Conservation (phyloP, 371 early-diverging fungal genomes). For the Mortierella sp. region DNA sequence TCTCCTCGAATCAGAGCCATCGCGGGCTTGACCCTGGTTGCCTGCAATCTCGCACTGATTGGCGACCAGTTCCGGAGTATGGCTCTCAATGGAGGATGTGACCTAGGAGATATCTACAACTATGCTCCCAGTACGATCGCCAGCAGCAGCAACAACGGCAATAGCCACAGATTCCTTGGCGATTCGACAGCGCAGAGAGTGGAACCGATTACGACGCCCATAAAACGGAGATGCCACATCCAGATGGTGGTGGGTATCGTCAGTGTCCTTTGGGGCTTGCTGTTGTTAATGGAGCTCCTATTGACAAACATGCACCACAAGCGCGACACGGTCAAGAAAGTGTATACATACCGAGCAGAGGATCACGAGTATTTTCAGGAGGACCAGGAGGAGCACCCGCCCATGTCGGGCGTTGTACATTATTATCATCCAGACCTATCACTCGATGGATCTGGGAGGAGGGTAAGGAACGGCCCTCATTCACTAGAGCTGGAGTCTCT, state of each 20-base stretch:
- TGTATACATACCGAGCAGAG: background rate
- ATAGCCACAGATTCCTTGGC: background rate
- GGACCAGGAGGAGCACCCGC: background rate
- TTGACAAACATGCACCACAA: constrained; percentile 6
- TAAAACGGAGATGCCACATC: constrained; percentile 16
- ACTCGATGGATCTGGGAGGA: background rate
- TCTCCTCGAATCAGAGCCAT: constrained; percentile 4
- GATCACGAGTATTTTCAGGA: background rate
- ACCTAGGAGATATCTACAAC: background rate
- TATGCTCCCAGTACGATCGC: too few species aligned
- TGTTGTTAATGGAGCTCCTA: constrained; percentile 6
- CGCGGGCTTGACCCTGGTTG: constrained; percentile 5
- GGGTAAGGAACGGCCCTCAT: background rate
- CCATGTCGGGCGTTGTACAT: background rate
- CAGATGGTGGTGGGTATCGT: constrained; percentile 10
- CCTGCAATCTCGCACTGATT: constrained; percentile 6
- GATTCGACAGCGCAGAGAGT: too few species aligned
- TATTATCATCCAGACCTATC: constrained; percentile 21
- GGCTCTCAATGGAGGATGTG: constrained; percentile 5
- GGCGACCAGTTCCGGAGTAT: constrained; percentile 2
- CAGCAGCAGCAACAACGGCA: background rate
- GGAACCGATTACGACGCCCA: background rate
- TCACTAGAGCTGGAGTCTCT: constrained; percentile 13
- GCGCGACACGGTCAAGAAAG: constrained; percentile 9
- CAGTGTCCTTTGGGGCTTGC: constrained; percentile 6